Percentiles rank a stretch among this genome's conserved stretches.
These are phyloP conservation scores for Boletus subcaerulescens DNA, from an alignment of 768 basidiomycete species.

Conservation along the genomic window DNA sequence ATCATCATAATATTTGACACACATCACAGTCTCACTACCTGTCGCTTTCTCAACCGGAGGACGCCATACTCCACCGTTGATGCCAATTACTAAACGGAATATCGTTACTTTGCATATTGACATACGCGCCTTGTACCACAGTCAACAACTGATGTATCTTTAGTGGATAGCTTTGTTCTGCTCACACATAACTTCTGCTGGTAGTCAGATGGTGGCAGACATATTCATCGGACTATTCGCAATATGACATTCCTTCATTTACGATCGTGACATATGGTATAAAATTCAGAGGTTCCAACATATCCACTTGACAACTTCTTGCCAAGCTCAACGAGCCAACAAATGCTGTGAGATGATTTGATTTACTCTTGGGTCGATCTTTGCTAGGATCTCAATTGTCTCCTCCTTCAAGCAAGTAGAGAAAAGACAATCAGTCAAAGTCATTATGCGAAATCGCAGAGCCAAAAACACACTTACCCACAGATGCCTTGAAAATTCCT, in stretches of 20 bases:
- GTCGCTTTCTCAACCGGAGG: too few relatives aligned
- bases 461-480: slow-evolving; percentile 29
- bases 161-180: slow-evolving; percentile 15
- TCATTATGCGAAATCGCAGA: neutral
- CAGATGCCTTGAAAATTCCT: slow-evolving; percentile 25
- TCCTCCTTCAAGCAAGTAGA: slow-evolving; percentile 18
- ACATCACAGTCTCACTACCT: too few relatives aligned
- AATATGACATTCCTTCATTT: neutral
- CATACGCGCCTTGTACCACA: neutral
- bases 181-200: neutral
- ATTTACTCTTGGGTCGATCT: slow-evolving; percentile 29
- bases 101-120: slow-evolving; percentile 8
- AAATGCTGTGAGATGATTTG: slow-evolving; percentile 25
- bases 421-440: neutral
- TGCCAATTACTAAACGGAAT: slow-evolving; percentile 7
- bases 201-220: neutral
- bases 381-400: slow-evolving; percentile 25
- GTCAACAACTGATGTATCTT: slow-evolving; percentile 22
- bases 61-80: slow-evolving; percentile 10
- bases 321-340: slow-evolving; percentile 8
- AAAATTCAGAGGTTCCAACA: neutral
- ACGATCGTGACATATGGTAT: too few relatives aligned
- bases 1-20: slow-evolving; percentile 26
- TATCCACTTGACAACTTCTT: neutral
- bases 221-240: too few relatives aligned